A percentile compares a stretch with the other conserved stretches of the same genome.
phyloP scores from a whole-genome alignment of 495 filamentous ascomycete species.

The Aspergillus kassunensis region DNA sequence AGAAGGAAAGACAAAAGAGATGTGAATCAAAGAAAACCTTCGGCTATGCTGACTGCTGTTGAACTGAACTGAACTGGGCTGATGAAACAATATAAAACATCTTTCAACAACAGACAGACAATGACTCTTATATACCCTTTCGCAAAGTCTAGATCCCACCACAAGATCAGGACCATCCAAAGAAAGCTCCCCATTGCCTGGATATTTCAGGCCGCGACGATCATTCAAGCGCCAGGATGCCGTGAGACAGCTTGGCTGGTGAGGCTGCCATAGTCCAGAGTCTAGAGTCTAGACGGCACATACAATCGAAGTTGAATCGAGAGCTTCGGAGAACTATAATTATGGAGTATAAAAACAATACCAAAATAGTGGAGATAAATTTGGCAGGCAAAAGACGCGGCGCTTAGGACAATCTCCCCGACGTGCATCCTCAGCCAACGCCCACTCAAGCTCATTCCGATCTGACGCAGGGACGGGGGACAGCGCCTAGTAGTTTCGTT shows the following conservation, averaged over 20 bases:
- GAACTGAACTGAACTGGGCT: too few relatives aligned
- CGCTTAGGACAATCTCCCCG: constrained; percentile 16
- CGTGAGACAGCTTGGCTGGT: constrained; percentile 1
- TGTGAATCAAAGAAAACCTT: not conserved
- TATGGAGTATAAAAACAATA: not conserved
- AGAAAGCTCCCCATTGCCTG: constrained; percentile 5
- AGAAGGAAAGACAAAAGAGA: not conserved
- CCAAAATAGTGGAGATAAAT: not conserved
- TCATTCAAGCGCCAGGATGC: constrained; percentile 5
- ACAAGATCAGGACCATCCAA: constrained; percentile 3
- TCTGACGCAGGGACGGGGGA: constrained; percentile 29
- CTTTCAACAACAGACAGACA: not conserved
- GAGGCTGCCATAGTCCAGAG: too few relatives aligned
- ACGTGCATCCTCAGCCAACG: constrained; percentile 31
- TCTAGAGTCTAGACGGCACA: too few relatives aligned
- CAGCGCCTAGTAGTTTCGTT: too few relatives aligned
- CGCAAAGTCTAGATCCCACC: not conserved
- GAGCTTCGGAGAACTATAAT: not conserved
- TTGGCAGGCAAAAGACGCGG: not conserved
- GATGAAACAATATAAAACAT: too few relatives aligned
- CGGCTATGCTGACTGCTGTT: not conserved
- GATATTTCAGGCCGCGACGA: not conserved
- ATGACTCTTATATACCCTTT: constrained; percentile 5
- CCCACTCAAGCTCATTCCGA: constrained; percentile 14
- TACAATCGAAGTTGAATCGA: not conserved